A percentile compares a stretch with the other conserved stretches of the same genome.
phyloP scores from a whole-genome alignment of 495 filamentous ascomycete genomes.

The Hapsidospora chrysogenum region DNA sequence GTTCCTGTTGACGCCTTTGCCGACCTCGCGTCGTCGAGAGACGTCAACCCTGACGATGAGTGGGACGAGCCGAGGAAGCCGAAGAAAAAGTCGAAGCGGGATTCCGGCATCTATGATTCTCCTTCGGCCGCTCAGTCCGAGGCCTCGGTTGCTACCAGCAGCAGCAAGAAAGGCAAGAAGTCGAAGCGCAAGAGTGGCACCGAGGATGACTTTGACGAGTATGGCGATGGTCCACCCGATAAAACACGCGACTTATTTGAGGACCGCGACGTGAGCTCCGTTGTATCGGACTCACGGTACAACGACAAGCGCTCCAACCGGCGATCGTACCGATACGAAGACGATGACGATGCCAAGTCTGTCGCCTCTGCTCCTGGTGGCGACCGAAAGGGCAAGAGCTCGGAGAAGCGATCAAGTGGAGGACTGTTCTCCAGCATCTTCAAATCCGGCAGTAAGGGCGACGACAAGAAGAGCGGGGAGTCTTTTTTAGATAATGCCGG shows the following conservation, averaged over 20 bases:
- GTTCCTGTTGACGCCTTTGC: conserved; percentile 16
- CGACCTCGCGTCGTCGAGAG: conserved; percentile 8
- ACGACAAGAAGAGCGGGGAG: conserved; percentile 16
- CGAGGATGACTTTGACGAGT: conserved; percentile 5
- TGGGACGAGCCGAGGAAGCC: conserved; percentile 13
- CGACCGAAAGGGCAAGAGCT: conserved; percentile 4
- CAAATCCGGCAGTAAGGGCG: conserved; percentile 1
- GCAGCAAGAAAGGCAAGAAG: conserved; percentile 9
- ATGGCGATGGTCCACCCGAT: conserved; percentile 12
- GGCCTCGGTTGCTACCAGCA: conserved; percentile 4
- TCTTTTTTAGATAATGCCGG: conserved; percentile 50
- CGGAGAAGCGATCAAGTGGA: conserved; percentile 1
- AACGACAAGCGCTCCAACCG: conserved; percentile 11
- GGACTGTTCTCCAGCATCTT: conserved; percentile 1
- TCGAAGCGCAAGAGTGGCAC: conserved; percentile 6
- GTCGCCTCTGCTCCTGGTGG: conserved; percentile 17
- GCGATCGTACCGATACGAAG: conserved; percentile 13
- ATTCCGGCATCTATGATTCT: conserved; percentile 9
- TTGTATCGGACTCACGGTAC: conserved; percentile 21
- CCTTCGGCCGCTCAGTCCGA: no score
- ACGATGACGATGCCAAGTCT: conserved; percentile 22
- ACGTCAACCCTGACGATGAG: conserved; percentile 11
- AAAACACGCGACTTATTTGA: conserved; percentile 11
- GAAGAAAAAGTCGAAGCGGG: conserved; percentile 15
- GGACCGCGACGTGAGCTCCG: conserved; percentile 23